Percentiles rank a stretch among this genome's conserved stretches.
phyloP scores from a whole-genome alignment of 139 green algal genomes.

The Nannochloris sp. region DNA sequence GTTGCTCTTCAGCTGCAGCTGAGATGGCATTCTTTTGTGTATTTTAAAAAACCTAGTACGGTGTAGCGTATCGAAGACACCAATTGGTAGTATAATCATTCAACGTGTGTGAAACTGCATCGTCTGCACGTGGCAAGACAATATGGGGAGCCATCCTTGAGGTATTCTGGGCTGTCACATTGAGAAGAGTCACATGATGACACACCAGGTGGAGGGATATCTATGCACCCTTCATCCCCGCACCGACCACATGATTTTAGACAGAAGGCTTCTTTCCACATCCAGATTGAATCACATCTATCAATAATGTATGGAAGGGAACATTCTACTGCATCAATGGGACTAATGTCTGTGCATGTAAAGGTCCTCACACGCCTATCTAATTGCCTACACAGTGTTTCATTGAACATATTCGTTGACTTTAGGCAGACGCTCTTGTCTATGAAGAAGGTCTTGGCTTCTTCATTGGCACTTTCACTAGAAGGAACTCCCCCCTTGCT shows the following conservation, averaged over 20 bases:
- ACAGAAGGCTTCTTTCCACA: slow-evolving; percentile 18
- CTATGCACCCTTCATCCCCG: slow-evolving; percentile 10
- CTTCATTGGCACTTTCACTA: too few relatives aligned
- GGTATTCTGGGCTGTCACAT: not conserved
- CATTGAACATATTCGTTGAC: too few relatives aligned
- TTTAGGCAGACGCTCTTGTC: too few relatives aligned
- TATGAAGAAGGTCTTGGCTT: too few relatives aligned
- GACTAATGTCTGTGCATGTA: slow-evolving; percentile 23
- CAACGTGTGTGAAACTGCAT: slow-evolving; percentile 1
- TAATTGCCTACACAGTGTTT: too few relatives aligned
- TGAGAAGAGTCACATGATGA: not conserved
- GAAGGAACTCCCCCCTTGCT: too few relatives aligned
- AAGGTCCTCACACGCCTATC: not conserved
- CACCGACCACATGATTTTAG: slow-evolving; percentile 21
- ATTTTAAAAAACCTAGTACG: too few relatives aligned
- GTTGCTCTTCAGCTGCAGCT: too few relatives aligned
- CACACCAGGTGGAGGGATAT: not conserved
- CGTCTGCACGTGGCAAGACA: slow-evolving; percentile 22
- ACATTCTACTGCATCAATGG: slow-evolving; percentile 11
- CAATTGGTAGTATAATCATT: not conserved
- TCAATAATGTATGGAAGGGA: slow-evolving; percentile 14
- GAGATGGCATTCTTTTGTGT: too few relatives aligned
- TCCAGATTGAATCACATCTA: slow-evolving; percentile 23
- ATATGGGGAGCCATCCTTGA: not conserved
- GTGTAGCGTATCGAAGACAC: too few relatives aligned